These are phyloP conservation scores for Athelia psychrophila DNA, from an alignment of 1,284 basidiomycete genomes.

Conservation along the genomic window DNA sequence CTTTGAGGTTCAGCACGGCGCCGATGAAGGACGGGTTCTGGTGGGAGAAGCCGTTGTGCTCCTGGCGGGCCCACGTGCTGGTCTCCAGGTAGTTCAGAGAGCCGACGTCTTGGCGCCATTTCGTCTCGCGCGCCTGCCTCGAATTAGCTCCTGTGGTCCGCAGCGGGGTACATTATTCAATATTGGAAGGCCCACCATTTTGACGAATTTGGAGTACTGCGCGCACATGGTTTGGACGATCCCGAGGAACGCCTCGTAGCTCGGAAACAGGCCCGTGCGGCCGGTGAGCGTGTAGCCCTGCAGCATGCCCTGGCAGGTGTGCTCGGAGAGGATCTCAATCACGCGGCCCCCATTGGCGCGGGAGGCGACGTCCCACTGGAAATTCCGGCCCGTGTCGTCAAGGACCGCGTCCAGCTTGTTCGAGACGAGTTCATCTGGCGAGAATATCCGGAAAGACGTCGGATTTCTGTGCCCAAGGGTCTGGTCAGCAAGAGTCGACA, in stretches of 20 bases:
- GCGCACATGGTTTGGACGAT: constrained; percentile 80
- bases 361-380: constrained; percentile 76
- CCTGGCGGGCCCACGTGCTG: constrained; percentile 83
- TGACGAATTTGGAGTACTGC: constrained; percentile 84
- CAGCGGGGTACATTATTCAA: background rate
- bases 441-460: constrained; percentile 80
- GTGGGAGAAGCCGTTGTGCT: constrained; percentile 79
- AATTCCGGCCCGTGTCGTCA: constrained; percentile 63
- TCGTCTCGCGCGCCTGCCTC: constrained; percentile 59
- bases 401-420: constrained; percentile 87
- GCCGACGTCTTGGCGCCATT: constrained; percentile 71
- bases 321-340: constrained; percentile 86
- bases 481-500: too few species aligned
- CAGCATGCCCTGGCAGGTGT: constrained; percentile 85
- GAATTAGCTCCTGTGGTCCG: background rate
- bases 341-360: constrained; percentile 73
- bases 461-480: constrained; percentile 69
- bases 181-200: constrained; percentile 49
- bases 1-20: constrained; percentile 76
- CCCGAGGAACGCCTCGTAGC: constrained; percentile 85
- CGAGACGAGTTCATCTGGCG: constrained; percentile 87
- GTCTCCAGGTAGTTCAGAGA: constrained; percentile 88
- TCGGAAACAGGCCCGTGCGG: constrained; percentile 82
- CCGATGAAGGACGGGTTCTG: constrained; percentile 88
- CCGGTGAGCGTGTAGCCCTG: constrained; percentile 85